Conservation (phyloP, 2,329 filamentous ascomycete species). For the Aspergillus sp. region DNA sequence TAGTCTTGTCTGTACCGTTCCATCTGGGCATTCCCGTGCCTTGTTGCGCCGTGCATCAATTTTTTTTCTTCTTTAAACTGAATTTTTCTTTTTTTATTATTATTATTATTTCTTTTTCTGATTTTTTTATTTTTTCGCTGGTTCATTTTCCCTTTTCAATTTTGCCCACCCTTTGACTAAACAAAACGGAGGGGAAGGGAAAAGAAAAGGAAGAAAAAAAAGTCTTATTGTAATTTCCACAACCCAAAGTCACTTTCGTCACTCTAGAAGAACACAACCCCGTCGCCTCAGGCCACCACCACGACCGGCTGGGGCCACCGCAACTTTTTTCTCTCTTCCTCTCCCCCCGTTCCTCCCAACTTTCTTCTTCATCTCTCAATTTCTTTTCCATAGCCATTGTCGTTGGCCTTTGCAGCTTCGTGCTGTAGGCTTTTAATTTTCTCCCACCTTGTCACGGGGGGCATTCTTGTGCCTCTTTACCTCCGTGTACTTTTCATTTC, state of each 20-base stretch:
- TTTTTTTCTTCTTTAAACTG: not conserved
- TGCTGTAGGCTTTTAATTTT: constrained; percentile 26
- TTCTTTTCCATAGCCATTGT: constrained; percentile 16
- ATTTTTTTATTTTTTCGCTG: not conserved
- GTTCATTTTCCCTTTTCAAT: constrained; percentile 8
- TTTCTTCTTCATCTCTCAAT: constrained; percentile 7
- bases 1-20: constrained; percentile 24
- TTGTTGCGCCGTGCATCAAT: constrained; percentile 15
- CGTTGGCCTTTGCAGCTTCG: constrained; percentile 28
- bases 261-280: constrained; percentile 6
- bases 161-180: not conserved
- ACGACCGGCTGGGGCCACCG: constrained; percentile 20
- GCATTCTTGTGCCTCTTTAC: constrained; percentile 27
- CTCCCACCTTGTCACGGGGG: constrained; percentile 22
- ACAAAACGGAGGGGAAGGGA: no score
- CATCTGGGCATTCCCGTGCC: constrained; percentile 26
- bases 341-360: constrained; percentile 1
- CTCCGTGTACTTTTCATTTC: constrained; percentile 23
- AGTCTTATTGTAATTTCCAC: constrained; percentile 7
- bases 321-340: constrained; percentile 21
- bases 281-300: constrained; percentile 28
- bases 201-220: no score
- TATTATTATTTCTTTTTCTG: constrained; percentile 12
- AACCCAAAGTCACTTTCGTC: constrained; percentile 24
- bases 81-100: constrained; percentile 8